phyloP scores from a whole-genome alignment of 495 filamentous ascomycete species.

The Amorphotheca resinae region DNA sequence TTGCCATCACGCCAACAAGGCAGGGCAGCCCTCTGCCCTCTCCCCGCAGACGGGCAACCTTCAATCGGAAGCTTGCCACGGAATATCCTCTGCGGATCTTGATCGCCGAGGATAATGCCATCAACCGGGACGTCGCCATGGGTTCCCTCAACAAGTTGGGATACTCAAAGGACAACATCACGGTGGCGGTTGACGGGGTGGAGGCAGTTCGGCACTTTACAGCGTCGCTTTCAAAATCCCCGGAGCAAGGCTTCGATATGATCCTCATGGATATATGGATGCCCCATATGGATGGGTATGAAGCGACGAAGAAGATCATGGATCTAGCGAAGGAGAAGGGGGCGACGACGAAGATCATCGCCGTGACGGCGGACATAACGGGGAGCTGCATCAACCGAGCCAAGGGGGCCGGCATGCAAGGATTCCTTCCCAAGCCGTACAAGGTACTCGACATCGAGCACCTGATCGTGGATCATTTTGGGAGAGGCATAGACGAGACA shows the following conservation, averaged over 20 bases:
- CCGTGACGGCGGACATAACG: conserved; percentile 69
- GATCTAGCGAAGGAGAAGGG: conserved; percentile 27
- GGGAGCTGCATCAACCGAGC: conserved; percentile 52
- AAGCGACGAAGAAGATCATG: conserved; percentile 57
- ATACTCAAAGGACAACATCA: conserved; percentile 40
- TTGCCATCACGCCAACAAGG: neutral
- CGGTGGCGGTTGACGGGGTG: conserved; percentile 58
- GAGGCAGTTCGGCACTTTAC: conserved; percentile 59
- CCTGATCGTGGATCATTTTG: conserved; percentile 51
- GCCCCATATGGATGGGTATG: conserved; percentile 73
- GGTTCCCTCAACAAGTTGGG: conserved; percentile 61
- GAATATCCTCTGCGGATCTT: conserved; percentile 56
- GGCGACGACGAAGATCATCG: conserved; percentile 37
- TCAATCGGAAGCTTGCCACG: conserved; percentile 37
- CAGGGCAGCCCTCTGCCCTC: conserved; percentile 13
- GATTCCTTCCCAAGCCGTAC: conserved; percentile 72
- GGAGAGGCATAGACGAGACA: neutral
- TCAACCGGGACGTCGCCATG: conserved; percentile 63
- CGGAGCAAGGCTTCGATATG: conserved; percentile 40
- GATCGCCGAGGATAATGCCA: conserved; percentile 69
- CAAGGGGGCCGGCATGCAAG: conserved; percentile 57
- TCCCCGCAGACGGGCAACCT: conserved; percentile 16
- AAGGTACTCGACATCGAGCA: conserved; percentile 58
- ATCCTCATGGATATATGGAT: conserved; percentile 83
- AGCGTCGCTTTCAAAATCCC: conserved; percentile 16